Evolutionary conservation across 768 basidiomycete genomes (phyloP), one percentile per base, ranked within the genome.

Genomic region (Crassisporium funariophilum): DNA sequence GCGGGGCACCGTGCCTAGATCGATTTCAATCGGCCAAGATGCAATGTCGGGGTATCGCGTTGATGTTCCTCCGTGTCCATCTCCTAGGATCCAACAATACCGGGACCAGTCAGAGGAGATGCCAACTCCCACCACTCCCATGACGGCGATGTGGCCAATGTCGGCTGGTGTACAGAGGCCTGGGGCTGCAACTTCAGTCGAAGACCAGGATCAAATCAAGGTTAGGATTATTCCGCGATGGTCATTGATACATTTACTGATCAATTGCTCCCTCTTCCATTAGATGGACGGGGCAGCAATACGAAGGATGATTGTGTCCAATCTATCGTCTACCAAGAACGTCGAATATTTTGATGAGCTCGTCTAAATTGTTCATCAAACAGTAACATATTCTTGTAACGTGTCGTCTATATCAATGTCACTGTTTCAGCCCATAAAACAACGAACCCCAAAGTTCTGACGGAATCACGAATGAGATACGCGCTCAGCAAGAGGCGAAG

Each of bases 281-380:
- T 33, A 68, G 60, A 40, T 63, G 35, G 60, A 67, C 20, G 68
- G 65, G 13, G 57, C 61, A 4, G 52, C 58, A 21, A 58, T 73
- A 27, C 59, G 72, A 37, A 59, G 65, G 35, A 69, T 66, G 63
- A 69, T 73, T 21, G 64, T 69, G 31, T 67, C 63, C 17, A 72
- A 64, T 35, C 50, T 72, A 17, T 57, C 62, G 35, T 52, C 52
- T 23, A 41, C 35, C 12, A 55, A 22, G 11, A 53, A 49, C 27
- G 16, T 39, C 20, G 16, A 40, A 22, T 44, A 55, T 15, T 35
- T 55, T 21, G 53, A 52, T 11, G 53, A 59, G n/a, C 31, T 53
- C 12, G 35, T 56, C 27, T 53, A 29, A 52, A 21, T 11, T 11
- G 10, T 2, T 31, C n/a, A 10, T n/a, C 10, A 31, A 31, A n/a